Evolutionary conservation across 805 yeast species (phyloP).

Genomic region (Blastobotrys chiropterorum): DNA sequence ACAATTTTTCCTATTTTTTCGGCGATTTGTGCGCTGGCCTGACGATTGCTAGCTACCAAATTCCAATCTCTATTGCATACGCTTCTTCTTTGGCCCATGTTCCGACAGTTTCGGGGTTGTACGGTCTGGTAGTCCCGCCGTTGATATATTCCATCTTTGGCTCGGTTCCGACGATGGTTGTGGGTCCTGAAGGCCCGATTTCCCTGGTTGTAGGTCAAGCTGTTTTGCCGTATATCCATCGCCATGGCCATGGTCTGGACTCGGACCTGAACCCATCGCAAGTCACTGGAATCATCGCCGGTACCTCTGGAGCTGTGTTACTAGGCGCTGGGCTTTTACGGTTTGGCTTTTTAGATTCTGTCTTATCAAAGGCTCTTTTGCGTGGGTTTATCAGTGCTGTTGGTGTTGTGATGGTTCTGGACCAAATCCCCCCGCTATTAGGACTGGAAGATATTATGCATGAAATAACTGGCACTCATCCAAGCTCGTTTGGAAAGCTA

Average conservation of each 20-base stretch:
- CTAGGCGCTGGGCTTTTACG: conserved; percentile 73
- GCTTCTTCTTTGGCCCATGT: conserved; percentile 81
- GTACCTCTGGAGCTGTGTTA: conserved; percentile 66
- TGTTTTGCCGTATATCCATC: conserved; percentile 47
- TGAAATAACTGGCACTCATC: conserved; percentile 37
- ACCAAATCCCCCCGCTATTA: conserved; percentile 64
- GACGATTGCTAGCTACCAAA: conserved; percentile 83
- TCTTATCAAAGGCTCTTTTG: conserved; percentile 66
- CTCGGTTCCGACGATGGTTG: conserved; percentile 81
- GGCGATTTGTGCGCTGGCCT: conserved; percentile 79
- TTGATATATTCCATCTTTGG: conserved; percentile 73
- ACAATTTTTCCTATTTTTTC: conserved; percentile 33
- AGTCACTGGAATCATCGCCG: conserved; percentile 61
- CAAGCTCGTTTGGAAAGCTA: conserved; percentile 68
- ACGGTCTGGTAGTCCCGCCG: conserved; percentile 73
- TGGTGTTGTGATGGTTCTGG: conserved; percentile 75
- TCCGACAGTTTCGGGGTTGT: conserved; percentile 73
- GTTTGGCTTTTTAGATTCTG: conserved; percentile 78
- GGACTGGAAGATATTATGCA: conserved; percentile 49
- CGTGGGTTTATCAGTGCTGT: conserved; percentile 84
- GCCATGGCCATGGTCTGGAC: conserved; percentile 19
- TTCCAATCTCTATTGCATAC: conserved; percentile 79
- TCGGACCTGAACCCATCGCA: conserved; percentile 41
- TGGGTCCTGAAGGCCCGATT: conserved; percentile 88
- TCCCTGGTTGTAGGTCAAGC: conserved; percentile 79